phyloP scores from a whole-genome alignment of 139 green algal genomes.

The Tetraselmis chui region DNA sequence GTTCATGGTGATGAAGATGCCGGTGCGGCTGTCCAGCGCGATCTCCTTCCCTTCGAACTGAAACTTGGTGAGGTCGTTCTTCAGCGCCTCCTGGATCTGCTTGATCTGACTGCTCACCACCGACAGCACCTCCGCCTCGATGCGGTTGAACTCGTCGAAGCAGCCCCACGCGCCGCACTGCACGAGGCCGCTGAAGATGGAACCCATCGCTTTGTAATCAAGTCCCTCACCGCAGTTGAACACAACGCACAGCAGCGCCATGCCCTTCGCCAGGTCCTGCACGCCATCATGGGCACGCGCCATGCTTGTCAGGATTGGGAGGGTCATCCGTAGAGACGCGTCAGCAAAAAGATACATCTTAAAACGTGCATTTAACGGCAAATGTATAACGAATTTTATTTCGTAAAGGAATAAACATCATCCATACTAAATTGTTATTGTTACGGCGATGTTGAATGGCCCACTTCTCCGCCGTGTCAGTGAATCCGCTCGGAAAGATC shows the following conservation, averaged over 20 bases:
- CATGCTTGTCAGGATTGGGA: too few relatives aligned
- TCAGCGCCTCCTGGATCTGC: conserved; percentile 76
- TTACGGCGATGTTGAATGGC: too few relatives aligned
- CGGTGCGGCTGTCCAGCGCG: conserved; percentile 50
- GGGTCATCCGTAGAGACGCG: too few relatives aligned
- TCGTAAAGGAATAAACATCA: too few relatives aligned
- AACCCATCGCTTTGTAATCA: conserved; percentile 84
- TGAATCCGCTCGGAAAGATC: too few relatives aligned
- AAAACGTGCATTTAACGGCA: too few relatives aligned
- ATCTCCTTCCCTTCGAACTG: conserved; percentile 82
- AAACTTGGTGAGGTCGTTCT: conserved; percentile 73
- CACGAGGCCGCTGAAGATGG: conserved; percentile 74
- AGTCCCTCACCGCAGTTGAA: conserved; percentile 86
- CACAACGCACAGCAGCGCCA: conserved; percentile 78
- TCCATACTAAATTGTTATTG: too few relatives aligned
- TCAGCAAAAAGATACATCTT: too few relatives aligned
- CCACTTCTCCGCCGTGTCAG: too few relatives aligned
- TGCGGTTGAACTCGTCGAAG: conserved; percentile 89
- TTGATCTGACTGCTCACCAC: conserved; percentile 59
- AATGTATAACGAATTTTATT: too few relatives aligned
- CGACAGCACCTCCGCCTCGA: conserved; percentile 74
- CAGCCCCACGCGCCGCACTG: conserved; percentile 82
- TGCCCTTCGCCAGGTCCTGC: conserved; percentile 76
- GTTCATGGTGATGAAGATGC: conserved; percentile 89
- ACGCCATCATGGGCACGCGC: too few relatives aligned